Conservation (phyloP, 2,329 filamentous ascomycete species). For the Aureobasidium sp. region DNA sequence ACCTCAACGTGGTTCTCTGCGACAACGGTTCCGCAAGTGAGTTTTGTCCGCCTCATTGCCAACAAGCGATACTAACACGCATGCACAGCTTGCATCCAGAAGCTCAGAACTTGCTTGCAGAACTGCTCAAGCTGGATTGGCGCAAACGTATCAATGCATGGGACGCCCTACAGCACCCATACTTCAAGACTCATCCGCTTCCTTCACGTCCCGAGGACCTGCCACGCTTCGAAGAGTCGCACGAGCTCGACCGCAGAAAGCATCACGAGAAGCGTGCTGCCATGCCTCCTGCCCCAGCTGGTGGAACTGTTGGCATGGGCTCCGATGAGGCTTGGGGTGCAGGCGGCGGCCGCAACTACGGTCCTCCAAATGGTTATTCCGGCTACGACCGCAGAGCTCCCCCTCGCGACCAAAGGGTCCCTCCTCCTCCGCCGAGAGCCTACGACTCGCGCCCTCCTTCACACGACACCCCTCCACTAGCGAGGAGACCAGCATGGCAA, state of each 20-base stretch:
- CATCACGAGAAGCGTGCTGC: conserved; percentile 78
- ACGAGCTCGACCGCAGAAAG: conserved; percentile 90
- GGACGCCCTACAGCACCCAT: conserved; percentile 85
- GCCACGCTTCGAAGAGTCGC: conserved; percentile 87
- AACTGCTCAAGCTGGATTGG: conserved; percentile 86
- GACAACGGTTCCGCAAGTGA: conserved; percentile 66
- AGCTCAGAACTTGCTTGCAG: conserved; percentile 70
- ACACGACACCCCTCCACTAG: conserved; percentile 5
- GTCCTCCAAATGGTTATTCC: conserved; percentile 24
- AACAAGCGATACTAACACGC: conserved; percentile 22
- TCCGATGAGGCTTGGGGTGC: conserved; percentile 42
- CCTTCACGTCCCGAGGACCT: conserved; percentile 79
- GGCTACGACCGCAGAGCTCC: conserved; percentile 20
- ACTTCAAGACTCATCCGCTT: conserved; percentile 71
- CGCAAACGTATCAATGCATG: conserved; percentile 81
- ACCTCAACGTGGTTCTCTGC: conserved; percentile 56
- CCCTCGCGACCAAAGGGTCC: conserved; percentile 28
- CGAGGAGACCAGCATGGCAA: conserved; percentile 12
- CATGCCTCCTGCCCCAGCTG: conserved; percentile 82
- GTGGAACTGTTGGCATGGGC: conserved; percentile 75
- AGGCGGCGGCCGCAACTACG: conserved; percentile 18
- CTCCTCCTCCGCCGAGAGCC: conserved; percentile 29
- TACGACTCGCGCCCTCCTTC: conserved; percentile 17
- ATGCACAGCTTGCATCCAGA: conserved; percentile 39
- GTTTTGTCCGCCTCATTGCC: conserved; percentile 16